Percentiles rank a stretch among this genome's conserved stretches.
These are phyloP conservation scores for Phialemoniopsis sp. DNA, from an alignment of 2,329 filamentous ascomycete genomes.

Conservation along the genomic window DNA sequence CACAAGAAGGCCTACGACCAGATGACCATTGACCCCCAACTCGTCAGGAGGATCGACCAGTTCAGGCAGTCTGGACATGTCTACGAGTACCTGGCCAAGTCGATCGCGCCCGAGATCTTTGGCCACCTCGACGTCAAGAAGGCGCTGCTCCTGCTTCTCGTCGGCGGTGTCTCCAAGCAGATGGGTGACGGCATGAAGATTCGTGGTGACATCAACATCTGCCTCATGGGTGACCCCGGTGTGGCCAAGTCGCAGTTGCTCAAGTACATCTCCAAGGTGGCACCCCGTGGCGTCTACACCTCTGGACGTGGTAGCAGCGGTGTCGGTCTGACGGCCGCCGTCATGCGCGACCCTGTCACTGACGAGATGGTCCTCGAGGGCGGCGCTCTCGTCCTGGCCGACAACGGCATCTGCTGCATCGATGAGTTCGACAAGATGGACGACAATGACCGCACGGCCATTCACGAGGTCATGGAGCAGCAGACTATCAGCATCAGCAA, in stretches of 20 bases:
- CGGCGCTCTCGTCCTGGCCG: constrained; percentile 73
- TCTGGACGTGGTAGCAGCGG: constrained; percentile 77
- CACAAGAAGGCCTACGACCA: constrained; percentile 98
- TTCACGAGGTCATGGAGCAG: constrained; percentile 87
- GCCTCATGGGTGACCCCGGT: constrained; percentile 98
- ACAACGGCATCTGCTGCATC: constrained; percentile 83
- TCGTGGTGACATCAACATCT: constrained; percentile 97
- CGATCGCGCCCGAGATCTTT: constrained; percentile 95
- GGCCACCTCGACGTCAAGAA: constrained; percentile 98
- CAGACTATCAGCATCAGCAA: constrained; percentile 85
- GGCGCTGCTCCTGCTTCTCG: constrained; percentile 87
- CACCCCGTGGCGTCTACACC: constrained; percentile 84
- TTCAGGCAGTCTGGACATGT: constrained; percentile 83
- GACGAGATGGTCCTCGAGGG: constrained; percentile 83
- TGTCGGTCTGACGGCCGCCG: constrained; percentile 76
- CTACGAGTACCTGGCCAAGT: constrained; percentile 92
- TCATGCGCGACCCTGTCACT: constrained; percentile 80
- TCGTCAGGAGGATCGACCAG: constrained; percentile 80
- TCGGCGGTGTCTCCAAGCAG: constrained; percentile 93
- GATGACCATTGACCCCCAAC: constrained; percentile 75
- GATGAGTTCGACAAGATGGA: constrained; percentile 91
- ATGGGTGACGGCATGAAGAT: constrained; percentile 99
- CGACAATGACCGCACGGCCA: constrained; percentile 75
- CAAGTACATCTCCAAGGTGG: constrained; percentile 98
- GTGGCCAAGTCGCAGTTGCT: constrained; percentile 98